Evolutionary conservation across 495 filamentous ascomycete genomes (phyloP), one percentile per base, ranked within the genome.

Genomic region (Lophium mytilinum): DNA sequence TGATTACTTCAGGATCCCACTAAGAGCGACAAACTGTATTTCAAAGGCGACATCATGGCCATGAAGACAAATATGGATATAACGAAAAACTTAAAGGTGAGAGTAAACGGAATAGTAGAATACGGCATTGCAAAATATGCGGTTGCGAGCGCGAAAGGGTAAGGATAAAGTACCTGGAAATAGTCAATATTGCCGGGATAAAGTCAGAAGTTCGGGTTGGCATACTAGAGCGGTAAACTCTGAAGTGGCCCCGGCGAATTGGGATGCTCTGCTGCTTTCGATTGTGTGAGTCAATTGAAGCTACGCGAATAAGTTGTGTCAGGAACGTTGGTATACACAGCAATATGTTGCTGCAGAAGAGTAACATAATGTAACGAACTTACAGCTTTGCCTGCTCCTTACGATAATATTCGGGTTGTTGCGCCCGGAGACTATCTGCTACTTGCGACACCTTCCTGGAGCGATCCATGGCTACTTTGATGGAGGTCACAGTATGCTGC

Each of bases 1-100:
- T n/a, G 9, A 39, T 9, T 8, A 39, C 37, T n/a, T 8, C 37
- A 39, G n/a, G 8, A 39, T 8, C 9, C 37, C 37, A 39, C 37
- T 8, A n/a, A 39, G 37, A 39, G n/a, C 37, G n/a, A 39, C 37
- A 39, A 39, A 39, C 37, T 9, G 14, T 14, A 21, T 6, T 6
- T 33, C 37, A 34, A 58, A 10, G 2, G n/a, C 39, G 11, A 45
- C n/a, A n/a, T n/a, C n/a, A n/a, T n/a, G n/a, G n/a, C n/a, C 14
- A 41, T 47, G 12, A 46, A 4, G 37, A 39, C 1, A 14, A 52
- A 12, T 8, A 52, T 33, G 19, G 8, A 52, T 4, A 53, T 19
- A 14, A 53, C 11, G 49, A 58, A 52, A 39, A 49, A 36, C 34
- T 53, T 52, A 4, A 30, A 37, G 37, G 45, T 58, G 24, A 47